Evolutionary conservation across 176 grass and related monocot species (phyloP).

Genomic region (Panicum miliaceum): DNA sequence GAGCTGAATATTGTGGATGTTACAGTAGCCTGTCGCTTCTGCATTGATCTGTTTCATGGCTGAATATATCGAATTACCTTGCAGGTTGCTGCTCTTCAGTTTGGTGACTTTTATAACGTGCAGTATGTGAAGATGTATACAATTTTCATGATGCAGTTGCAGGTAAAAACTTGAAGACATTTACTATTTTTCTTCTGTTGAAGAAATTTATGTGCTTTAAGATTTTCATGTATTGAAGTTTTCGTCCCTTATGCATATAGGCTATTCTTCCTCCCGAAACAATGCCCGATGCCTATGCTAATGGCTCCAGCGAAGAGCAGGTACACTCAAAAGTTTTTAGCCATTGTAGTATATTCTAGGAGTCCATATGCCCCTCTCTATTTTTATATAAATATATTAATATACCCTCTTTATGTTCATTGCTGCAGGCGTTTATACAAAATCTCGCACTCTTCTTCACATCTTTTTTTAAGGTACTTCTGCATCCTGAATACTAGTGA

Average conservation of each 20-base stretch:
- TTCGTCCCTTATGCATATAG: conserved; percentile 52
- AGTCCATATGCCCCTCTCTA: not conserved
- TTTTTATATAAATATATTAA: not conserved
- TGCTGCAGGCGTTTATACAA: conserved; percentile 90
- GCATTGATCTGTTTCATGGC: not conserved
- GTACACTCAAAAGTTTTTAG: conserved; percentile 36
- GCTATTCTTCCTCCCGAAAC: conserved; percentile 83
- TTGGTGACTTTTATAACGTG: conserved; percentile 95
- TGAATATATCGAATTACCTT: conserved; percentile 36
- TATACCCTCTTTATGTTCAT: not conserved
- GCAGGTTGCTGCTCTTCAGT: conserved; percentile 95
- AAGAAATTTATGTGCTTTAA: not conserved
- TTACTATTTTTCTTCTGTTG: conserved; percentile 29
- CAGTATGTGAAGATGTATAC: conserved; percentile 99
- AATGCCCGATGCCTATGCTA: conserved; percentile 92
- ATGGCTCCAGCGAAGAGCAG: conserved; percentile 97
- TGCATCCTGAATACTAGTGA: not conserved
- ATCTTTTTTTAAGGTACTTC: conserved; percentile 89
- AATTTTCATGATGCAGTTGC: conserved; percentile 90
- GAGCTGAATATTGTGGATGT: not conserved
- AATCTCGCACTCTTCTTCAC: conserved; percentile 97
- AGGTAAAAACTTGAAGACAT: conserved; percentile 59
- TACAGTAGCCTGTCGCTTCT: not conserved
- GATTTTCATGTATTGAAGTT: not conserved
- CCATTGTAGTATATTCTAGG: not conserved